Evolutionary conservation across 495 filamentous ascomycete species (phyloP).

Genomic region (Neurospora sublineolata): DNA sequence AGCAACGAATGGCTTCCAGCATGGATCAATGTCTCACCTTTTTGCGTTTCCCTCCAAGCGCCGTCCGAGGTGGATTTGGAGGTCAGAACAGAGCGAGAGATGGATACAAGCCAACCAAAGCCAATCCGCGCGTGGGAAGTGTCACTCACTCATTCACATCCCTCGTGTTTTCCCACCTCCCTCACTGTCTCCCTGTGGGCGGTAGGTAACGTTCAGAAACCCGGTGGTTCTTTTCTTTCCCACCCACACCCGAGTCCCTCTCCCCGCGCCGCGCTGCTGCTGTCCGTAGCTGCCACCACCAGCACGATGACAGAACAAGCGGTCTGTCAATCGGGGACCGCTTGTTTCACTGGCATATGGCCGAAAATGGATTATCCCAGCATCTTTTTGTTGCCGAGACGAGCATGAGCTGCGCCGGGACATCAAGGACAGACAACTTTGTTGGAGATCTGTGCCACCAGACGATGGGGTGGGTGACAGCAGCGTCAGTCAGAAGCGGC

Average conservation of each 20-base stretch:
- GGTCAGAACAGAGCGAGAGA: background rate
- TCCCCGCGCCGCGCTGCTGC: background rate
- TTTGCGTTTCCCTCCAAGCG: background rate
- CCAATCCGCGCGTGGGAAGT: background rate
- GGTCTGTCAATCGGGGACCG: background rate
- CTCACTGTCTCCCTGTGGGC: background rate
- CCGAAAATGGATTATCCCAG: background rate
- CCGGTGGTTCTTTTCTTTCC: background rate
- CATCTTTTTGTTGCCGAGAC: background rate
- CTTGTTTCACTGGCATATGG: background rate
- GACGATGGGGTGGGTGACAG: conserved; percentile 6
- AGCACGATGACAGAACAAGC: background rate
- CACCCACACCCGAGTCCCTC: background rate
- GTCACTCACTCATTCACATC: background rate
- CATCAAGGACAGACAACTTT: background rate
- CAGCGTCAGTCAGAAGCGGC: background rate
- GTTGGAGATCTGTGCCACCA: conserved; percentile 10
- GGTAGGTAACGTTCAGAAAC: background rate
- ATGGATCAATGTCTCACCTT: background rate
- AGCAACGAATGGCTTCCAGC: background rate
- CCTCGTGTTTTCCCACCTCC: background rate
- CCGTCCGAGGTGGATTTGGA: background rate
- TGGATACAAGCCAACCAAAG: background rate
- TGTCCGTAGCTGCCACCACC: background rate
- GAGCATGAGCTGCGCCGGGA: background rate